These are phyloP conservation scores for Stemphylium lycopersici DNA, from an alignment of 2,329 filamentous ascomycete species.

Conservation along the genomic window DNA sequence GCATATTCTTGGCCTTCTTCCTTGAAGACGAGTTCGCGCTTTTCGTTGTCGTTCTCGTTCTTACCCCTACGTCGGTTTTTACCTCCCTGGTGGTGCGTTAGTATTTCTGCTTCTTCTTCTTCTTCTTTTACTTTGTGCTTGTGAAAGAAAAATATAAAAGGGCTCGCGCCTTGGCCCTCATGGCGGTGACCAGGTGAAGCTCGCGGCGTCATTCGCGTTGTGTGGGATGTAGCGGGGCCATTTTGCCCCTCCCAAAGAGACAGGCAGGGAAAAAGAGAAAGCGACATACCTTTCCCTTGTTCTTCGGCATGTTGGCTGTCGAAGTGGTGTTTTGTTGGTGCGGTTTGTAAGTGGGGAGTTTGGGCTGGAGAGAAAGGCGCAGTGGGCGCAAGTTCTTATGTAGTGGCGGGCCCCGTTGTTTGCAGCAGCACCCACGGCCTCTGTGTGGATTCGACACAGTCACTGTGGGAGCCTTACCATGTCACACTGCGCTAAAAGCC, in stretches of 20 bases:
- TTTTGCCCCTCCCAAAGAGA: constrained; percentile 14
- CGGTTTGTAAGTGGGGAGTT: constrained; percentile 5
- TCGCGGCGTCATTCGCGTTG: constrained; percentile 20
- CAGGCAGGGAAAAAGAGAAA: background rate
- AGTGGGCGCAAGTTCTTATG: constrained; percentile 15
- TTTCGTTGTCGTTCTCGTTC: constrained; percentile 96
- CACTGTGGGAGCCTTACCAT: constrained; percentile 22
- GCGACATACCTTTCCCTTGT: constrained; percentile 91
- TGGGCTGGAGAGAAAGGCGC: constrained; percentile 2
- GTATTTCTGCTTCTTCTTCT: background rate
- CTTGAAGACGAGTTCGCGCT: constrained; percentile 98
- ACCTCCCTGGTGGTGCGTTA: constrained; percentile 70
- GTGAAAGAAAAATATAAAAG: background rate
- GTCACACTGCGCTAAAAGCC: constrained; percentile 16
- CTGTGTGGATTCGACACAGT: constrained; percentile 15
- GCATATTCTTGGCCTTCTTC: constrained; percentile 95
- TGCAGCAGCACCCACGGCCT: constrained; percentile 17
- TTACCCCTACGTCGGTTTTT: constrained; percentile 99
- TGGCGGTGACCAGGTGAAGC: constrained; percentile 8
- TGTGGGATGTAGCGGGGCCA: constrained; percentile 25
- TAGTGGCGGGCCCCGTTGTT: constrained; percentile 21
- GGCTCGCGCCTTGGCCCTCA: background rate
- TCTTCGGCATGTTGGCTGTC: constrained; percentile 83
- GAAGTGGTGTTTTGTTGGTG: constrained; percentile 9
- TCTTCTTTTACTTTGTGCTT: background rate